Base-by-base conservation (phyloP, 176 grass and related monocot genomes). In the Avena eriantha region DNA sequence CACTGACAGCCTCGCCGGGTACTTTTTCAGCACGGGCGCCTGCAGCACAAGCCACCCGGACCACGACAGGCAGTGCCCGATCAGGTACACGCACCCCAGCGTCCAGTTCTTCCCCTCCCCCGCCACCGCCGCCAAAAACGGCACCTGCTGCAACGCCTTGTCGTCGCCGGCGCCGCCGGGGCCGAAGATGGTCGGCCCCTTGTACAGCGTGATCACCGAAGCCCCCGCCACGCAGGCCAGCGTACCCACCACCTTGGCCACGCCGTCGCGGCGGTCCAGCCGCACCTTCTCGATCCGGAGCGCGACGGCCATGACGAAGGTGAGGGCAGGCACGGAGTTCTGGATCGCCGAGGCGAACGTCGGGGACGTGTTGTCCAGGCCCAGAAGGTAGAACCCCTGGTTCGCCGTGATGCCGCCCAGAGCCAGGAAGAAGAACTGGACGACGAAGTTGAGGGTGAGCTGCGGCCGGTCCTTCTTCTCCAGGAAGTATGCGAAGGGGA, bases 271-370 rank as follows among this genome's bases (percentile, higher is more conserved):
- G 0, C 94, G 90, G 90, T 96, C 90, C 0, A 99, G 58, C 1
- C 94, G 87, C 0, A 99, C 97, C 77, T 94, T 93, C 83, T 99
- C 97, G 76, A 99, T 99, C 83, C 97, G 82, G 10, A 99, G 90
- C 53, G 87, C 88, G 3, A 92, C 97, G 7, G 97, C 97, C 97
- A 99, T 96, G 83, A 89, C 87, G 90, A 99, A 99, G 87, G 97
- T 99, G 94, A 99, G 91, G 65, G 97, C 97, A 2, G 97, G 97
- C 10, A 99, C 94, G 1, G 97, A 99, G 90, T 99, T 99, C 78
- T 99, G 97, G 81, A 99, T 99, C 7, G 97, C 97, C 4, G 97
- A 99, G 56, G 97, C 97, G 76, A 99, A 99, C 7, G 97, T 99
- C 0, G 97, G 97, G 0, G 97, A 96, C 1, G 97, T 99, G 87